Evolutionary conservation across 2,329 filamentous ascomycete genomes (phyloP).

Genomic region (Saccharata proteae): DNA sequence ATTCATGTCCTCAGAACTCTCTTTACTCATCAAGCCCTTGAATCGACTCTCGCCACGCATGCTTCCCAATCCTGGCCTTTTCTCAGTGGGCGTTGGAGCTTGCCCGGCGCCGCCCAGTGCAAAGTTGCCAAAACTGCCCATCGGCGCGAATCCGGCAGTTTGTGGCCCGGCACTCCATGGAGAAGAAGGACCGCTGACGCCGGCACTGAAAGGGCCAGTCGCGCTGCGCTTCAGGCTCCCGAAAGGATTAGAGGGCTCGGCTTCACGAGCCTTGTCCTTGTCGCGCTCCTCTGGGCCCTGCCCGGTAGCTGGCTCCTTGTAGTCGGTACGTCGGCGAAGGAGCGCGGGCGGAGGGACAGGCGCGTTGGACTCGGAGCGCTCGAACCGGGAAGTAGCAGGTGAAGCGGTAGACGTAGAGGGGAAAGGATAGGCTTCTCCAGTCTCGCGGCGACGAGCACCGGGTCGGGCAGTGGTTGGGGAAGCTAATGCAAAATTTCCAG

Average conservation of each 20-base stretch:
- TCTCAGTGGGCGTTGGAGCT: constrained; percentile 51
- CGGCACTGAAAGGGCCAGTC: constrained; percentile 41
- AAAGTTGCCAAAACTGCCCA: constrained; percentile 87
- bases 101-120: constrained; percentile 48
- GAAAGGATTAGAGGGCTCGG: constrained; percentile 8
- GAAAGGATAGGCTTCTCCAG: constrained; percentile 55
- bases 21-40: constrained; percentile 73
- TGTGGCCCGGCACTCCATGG: constrained; percentile 50
- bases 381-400: constrained; percentile 48
- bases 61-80: constrained; percentile 55
- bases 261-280: constrained; percentile 28
- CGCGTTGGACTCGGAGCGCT: constrained; percentile 51
- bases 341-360: constrained; percentile 49
- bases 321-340: constrained; percentile 49
- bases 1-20: constrained; percentile 53
- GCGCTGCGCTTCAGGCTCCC: constrained; percentile 43
- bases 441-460: constrained; percentile 70
- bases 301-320: constrained; percentile 36
- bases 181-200: constrained; percentile 36
- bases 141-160: constrained; percentile 52
- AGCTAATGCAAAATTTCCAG: constrained; percentile 53
- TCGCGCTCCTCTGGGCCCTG: constrained; percentile 38
- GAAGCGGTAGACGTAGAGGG: constrained; percentile 42
- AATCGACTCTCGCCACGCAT: constrained; percentile 68
- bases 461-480: constrained; percentile 67